Evolutionary conservation across 495 filamentous ascomycete genomes (phyloP).

Genomic region (Trichoderma reesei): DNA sequence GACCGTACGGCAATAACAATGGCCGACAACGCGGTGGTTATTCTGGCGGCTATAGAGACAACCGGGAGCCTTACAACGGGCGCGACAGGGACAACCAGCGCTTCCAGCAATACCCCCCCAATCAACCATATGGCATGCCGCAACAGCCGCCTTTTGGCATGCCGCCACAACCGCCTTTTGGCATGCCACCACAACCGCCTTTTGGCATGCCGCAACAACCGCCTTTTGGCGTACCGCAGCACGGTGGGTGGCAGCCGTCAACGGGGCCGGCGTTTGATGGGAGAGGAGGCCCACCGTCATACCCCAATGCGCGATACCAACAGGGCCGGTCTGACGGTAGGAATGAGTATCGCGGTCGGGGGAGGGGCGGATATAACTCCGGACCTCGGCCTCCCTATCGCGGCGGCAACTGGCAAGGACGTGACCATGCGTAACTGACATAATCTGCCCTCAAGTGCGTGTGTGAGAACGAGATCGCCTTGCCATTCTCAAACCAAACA

Average conservation of each 20-base stretch:
- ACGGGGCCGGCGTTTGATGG: neutral
- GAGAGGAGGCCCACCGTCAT: neutral
- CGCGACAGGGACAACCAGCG: neutral
- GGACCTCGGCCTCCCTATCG: neutral
- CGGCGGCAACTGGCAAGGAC: neutral
- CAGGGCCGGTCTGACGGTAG: neutral
- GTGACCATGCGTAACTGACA: neutral
- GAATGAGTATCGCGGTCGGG: neutral
- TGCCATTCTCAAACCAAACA: neutral
- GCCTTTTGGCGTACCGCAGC: neutral
- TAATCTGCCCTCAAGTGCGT: neutral
- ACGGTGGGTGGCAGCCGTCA: neutral
- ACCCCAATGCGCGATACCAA: neutral
- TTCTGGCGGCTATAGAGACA: neutral
- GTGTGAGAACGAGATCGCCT: neutral
- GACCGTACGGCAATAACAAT: neutral
- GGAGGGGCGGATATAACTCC: neutral
- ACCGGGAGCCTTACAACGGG: neutral
- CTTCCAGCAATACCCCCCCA: neutral
- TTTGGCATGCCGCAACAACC: no score
- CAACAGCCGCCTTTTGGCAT: no score
- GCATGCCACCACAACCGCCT: no score
- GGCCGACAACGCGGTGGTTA: neutral
- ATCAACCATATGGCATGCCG: no score
- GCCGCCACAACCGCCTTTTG: no score